Evolutionary conservation across 768 basidiomycete genomes (phyloP), one percentile per base, ranked within the genome.

Genomic region (Clavulina sp.): DNA sequence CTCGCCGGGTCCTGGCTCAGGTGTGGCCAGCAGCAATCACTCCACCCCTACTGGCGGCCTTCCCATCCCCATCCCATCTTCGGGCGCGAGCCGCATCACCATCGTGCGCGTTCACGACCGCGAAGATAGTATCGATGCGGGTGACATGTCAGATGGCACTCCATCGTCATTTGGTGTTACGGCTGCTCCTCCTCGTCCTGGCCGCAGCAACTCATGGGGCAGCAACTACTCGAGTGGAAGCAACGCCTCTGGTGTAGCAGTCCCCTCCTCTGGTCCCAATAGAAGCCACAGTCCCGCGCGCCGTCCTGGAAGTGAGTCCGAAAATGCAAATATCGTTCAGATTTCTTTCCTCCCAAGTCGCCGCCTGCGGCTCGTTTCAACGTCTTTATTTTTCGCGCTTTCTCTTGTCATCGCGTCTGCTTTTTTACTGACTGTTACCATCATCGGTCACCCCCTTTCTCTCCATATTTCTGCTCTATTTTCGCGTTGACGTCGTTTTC

Each of bases 51-150:
- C 24, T 78, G 74, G 63, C 76, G 68, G 3, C 69, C n/a, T n/a
- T n/a, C n/a, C n/a, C n/a, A n/a, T 86, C 36, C 34, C 54, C 18
- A 29, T 28, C 23, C 34, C 41, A 48, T 31, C 40, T 3, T 54
- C 53, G 21, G 32, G 52, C 21, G 57, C 55, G 21, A 56, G 54
- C n/a, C 43, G 57, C n/a, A 56, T 57, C 51, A 84, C 82, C 48
- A 86, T 87, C 65, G 79, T 85, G 24, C 79, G 80, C 51, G 77
- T 84, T 49, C 64, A 59, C 4, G 54, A 46, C 30, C n/a, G n/a
- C n/a, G 50, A 48, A 40, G 46, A 38, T 41, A 51, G 48, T 29
- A 26, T 32, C 49, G 34, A 38, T 38, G 9, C 34, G 9, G 34
- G 34, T 9, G n/a, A n/a, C n/a, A 38, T 38, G 34, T 13, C 9